Base-by-base conservation (phyloP, 305 asterid species). In the Striga hermonthica region DNA sequence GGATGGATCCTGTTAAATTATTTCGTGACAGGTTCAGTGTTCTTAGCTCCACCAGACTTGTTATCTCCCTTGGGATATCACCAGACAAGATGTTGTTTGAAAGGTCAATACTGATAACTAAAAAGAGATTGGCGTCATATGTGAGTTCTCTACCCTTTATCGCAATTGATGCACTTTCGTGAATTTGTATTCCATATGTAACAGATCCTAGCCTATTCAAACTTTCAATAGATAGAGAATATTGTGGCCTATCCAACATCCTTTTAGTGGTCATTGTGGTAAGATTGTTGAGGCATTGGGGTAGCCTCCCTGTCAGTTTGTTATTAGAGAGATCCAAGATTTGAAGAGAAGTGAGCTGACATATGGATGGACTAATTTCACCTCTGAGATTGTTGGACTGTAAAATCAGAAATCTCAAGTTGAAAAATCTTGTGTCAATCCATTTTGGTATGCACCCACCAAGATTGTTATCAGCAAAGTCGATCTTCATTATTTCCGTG, bases 101-200 rank as follows among this genome's bases (percentile, higher is more conserved):
- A 2, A 65, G 72, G 60, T 76, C 78, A 31, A 76, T 76, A 35
- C 55, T 72, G 6, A 59, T 69, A 14, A 72, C 66, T 60, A 69
- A 37, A 5, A 41, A 15, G 39, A 72, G 71, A 34, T 68, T 67
- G 63, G 65, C 62, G 35, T 64, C 67, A 35, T 76, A 76, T 11
- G 53, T 11, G 4, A 41, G 4, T 9, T 34, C 50, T 3, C n/a
- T 60, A n/a, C 78, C 81, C 62, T 72, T 76, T 0, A 69, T 76
- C 10, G 15, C 13, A 43, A 72, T 57, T 15, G 40, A 52, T 60
- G 72, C 76, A 70, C 74, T 70, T 37, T 59, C 12, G 37, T 37
- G 39, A 10, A 57, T 8, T 34, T 34, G 22, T 50, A 10, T 5
- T 8, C 49, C 49, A 11, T 2, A 43, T 22, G 2, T 22, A 22